A percentile compares a stretch with the other conserved stretches of the same genome.
These are phyloP conservation scores for Exophiala viscosa DNA, from an alignment of 2,329 filamentous ascomycete species.

Conservation along the genomic window DNA sequence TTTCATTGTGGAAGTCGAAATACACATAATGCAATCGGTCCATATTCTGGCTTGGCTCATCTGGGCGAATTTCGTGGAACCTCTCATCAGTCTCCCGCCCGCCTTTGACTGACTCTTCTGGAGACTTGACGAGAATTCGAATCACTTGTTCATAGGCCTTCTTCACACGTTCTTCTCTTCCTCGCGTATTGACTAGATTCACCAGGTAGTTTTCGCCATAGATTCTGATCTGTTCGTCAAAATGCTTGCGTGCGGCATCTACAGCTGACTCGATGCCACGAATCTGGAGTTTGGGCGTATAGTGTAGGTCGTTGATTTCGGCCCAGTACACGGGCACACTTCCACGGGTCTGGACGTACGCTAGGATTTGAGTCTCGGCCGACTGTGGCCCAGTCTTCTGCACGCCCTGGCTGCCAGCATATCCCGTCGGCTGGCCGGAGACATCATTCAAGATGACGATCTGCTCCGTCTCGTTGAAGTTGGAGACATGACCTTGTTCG, in stretches of 20 bases:
- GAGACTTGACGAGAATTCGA: slow-evolving; percentile 65
- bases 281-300: slow-evolving; percentile 85
- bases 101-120: slow-evolving; percentile 62
- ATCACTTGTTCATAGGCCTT: slow-evolving; percentile 91
- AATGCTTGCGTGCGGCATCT: slow-evolving; percentile 77
- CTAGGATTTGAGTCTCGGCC: slow-evolving; percentile 80
- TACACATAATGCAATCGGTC: slow-evolving; percentile 93
- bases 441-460: slow-evolving; percentile 83
- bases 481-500: slow-evolving; percentile 90
- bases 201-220: slow-evolving; percentile 98
- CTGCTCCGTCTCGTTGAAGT: slow-evolving; percentile 98
- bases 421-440: slow-evolving; percentile 70
- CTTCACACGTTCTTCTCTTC: slow-evolving; percentile 84
- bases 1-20: slow-evolving; percentile 98
- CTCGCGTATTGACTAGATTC: slow-evolving; percentile 95
- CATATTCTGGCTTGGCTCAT: slow-evolving; percentile 58
- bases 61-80: slow-evolving; percentile 62
- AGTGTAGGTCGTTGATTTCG: slow-evolving; percentile 88
- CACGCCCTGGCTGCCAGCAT: slow-evolving; percentile 70
- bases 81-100: slow-evolving; percentile 71
- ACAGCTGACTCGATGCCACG: slow-evolving; percentile 77
- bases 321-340: slow-evolving; percentile 96
- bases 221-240: slow-evolving; percentile 84
- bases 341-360: slow-evolving; percentile 93
- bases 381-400: slow-evolving; percentile 61